Percentiles rank a stretch among this genome's conserved stretches.
Conservation (phyloP, 176 grass and related monocot species). For the Oryza meridionalis region DNA sequence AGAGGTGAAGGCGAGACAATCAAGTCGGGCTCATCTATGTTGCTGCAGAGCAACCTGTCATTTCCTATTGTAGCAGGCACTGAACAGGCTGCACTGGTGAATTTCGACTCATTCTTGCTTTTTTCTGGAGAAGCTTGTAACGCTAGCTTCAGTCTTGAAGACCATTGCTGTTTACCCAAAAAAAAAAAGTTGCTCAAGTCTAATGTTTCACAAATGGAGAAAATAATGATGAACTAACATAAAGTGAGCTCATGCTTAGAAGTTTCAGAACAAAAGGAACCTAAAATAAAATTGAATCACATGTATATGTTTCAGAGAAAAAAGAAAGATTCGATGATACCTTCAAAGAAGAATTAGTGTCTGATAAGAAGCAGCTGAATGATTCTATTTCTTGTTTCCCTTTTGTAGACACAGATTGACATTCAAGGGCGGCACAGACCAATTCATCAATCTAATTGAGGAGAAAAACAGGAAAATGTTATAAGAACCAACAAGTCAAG, state of each 20-base stretch:
- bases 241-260: neutral
- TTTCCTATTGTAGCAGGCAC: slow-evolving; percentile 37
- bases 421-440: slow-evolving; percentile 54
- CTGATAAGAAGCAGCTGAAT: slow-evolving; percentile 64
- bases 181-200: neutral
- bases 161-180: slow-evolving; percentile 67
- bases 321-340: slow-evolving; percentile 44
- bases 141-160: slow-evolving; percentile 65
- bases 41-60: slow-evolving; percentile 16
- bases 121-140: slow-evolving; percentile 42
- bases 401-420: slow-evolving; percentile 51
- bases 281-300: neutral
- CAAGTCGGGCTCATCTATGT: slow-evolving; percentile 48
- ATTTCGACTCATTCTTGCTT: slow-evolving; percentile 29
- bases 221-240: neutral
- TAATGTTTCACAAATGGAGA: neutral
- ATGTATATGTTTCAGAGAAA: neutral
- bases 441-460: slow-evolving; percentile 68
- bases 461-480: slow-evolving; percentile 16
- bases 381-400: slow-evolving; percentile 75
- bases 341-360: slow-evolving; percentile 74
- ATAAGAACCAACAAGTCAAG: slow-evolving; percentile 13
- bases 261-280: neutral
- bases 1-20: slow-evolving; percentile 95
- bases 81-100: slow-evolving; percentile 14